phyloP scores from a whole-genome alignment of 805 yeast genomes.

The Pichia ethanolica region DNA sequence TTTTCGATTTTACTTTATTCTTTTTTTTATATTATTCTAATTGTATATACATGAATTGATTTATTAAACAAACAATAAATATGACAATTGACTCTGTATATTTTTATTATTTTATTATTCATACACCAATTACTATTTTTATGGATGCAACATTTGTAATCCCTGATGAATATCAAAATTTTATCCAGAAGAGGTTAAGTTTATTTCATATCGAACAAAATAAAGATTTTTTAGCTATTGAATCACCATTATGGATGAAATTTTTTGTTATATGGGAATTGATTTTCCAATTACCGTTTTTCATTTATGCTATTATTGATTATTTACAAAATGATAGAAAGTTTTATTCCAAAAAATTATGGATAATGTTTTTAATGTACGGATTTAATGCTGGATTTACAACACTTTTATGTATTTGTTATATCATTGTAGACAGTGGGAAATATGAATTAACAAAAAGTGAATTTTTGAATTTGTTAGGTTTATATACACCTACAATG shows the following conservation, averaged over 20 bases:
- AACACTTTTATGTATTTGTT: conserved; percentile 63
- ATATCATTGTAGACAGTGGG: conserved; percentile 29
- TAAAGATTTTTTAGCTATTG: conserved; percentile 60
- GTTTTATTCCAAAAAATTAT: conserved; percentile 17
- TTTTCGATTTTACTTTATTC: not conserved
- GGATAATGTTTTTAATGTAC: conserved; percentile 43
- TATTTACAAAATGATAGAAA: conserved; percentile 13
- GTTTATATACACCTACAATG: conserved; percentile 64
- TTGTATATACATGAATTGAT: not conserved
- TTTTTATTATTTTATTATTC: conserved; percentile 38
- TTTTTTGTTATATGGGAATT: conserved; percentile 68
- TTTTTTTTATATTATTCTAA: not conserved
- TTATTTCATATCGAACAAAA: conserved; percentile 55
- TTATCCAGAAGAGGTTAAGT: conserved; percentile 42
- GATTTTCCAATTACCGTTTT: conserved; percentile 72
- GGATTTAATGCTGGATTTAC: conserved; percentile 81
- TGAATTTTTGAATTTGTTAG: conserved; percentile 38
- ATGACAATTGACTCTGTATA: conserved; percentile 19
- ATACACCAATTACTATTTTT: conserved; percentile 66
- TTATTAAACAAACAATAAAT: not conserved
- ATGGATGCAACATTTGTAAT: conserved; percentile 70
- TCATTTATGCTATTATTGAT: conserved; percentile 39
- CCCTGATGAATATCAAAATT: conserved; percentile 42
- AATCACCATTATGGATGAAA: conserved; percentile 57
- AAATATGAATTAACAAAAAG: conserved; percentile 32